Evolutionary conservation across 805 yeast species (phyloP).

Genomic region (Lipomyces spencermartinsiae): DNA sequence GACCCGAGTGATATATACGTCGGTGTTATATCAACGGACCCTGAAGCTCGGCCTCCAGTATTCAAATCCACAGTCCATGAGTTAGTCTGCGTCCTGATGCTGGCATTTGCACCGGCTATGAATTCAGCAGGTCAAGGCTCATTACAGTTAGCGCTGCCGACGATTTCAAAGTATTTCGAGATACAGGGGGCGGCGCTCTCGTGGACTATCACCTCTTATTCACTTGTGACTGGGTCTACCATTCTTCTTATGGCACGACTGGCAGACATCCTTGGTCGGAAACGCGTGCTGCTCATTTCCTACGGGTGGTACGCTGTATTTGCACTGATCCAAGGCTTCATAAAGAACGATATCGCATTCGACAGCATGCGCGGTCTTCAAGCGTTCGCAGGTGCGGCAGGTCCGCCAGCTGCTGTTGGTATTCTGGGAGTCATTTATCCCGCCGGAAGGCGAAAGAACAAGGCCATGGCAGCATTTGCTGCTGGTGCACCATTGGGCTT

Average conservation of each 20-base stretch:
- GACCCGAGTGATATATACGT: too few species aligned
- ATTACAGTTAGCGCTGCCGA: conserved; percentile 49
- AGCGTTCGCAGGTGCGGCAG: conserved; percentile 53
- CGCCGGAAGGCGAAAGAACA: conserved; percentile 24
- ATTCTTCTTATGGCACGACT: conserved; percentile 54
- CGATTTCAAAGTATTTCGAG: conserved; percentile 47
- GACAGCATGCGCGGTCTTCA: conserved; percentile 54
- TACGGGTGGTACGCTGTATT: conserved; percentile 45
- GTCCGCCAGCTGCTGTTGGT: conserved; percentile 57
- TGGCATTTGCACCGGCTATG: conserved; percentile 52
- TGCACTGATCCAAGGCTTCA: conserved; percentile 48
- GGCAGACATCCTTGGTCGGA: conserved; percentile 56
- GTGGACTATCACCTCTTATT: conserved; percentile 53
- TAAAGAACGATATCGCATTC: conserved; percentile 44
- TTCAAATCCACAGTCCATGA: conserved; percentile 48
- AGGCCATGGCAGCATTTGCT: conserved; percentile 47
- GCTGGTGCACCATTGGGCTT: conserved; percentile 59
- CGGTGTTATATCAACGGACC: not conserved
- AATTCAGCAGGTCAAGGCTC: conserved; percentile 50
- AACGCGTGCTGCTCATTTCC: conserved; percentile 48
- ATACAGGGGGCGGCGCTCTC: conserved; percentile 52
- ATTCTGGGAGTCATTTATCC: conserved; percentile 49
- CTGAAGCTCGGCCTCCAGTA: conserved; percentile 47
- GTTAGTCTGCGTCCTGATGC: conserved; percentile 44
- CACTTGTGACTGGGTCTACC: conserved; percentile 53